A percentile compares a stretch with the other conserved stretches of the same genome.
Conservation (phyloP, 768 basidiomycete species). For the Russula abietina region DNA sequence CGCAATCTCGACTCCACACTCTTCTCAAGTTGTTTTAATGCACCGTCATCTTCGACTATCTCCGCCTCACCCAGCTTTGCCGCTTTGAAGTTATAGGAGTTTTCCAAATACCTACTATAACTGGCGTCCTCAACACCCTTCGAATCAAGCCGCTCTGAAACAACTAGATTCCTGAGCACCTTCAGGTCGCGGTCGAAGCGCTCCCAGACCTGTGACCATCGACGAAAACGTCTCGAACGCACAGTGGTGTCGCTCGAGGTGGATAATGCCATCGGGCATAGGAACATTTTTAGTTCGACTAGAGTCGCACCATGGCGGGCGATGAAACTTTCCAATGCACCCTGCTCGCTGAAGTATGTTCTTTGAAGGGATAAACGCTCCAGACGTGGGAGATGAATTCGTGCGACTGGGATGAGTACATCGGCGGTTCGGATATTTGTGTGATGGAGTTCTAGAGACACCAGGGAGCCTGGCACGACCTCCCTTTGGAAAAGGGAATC, state of each 20-base stretch:
- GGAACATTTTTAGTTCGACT: neutral
- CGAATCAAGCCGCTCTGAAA: conserved; percentile 13
- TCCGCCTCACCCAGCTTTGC: neutral
- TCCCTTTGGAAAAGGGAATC: neutral
- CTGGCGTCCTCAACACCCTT: conserved; percentile 1
- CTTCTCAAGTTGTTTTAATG: neutral
- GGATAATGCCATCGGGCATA: conserved; percentile 10
- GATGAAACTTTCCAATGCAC: conserved; percentile 5
- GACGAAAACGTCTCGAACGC: neutral
- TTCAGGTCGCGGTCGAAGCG: neutral
- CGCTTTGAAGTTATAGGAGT: neutral
- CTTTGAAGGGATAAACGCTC: conserved; percentile 10
- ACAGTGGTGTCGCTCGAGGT: neutral
- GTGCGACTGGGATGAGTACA: neutral
- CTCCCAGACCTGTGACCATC: conserved; percentile 14
- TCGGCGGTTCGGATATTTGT: neutral
- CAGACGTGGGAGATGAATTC: conserved; percentile 4
- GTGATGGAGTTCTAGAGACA: conserved; percentile 10
- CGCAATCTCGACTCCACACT: conserved; percentile 2
- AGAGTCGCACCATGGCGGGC: conserved; percentile 11
- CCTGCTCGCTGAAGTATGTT: neutral
- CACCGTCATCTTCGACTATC: neutral
- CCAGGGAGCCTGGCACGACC: conserved; percentile 6
- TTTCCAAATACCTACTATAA: conserved; percentile 2
- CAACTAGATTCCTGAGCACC: conserved; percentile 2